Evolutionary conservation across 1,284 basidiomycete species (phyloP), one percentile per base, ranked within the genome.

Genomic region (Sutorius eximius): DNA sequence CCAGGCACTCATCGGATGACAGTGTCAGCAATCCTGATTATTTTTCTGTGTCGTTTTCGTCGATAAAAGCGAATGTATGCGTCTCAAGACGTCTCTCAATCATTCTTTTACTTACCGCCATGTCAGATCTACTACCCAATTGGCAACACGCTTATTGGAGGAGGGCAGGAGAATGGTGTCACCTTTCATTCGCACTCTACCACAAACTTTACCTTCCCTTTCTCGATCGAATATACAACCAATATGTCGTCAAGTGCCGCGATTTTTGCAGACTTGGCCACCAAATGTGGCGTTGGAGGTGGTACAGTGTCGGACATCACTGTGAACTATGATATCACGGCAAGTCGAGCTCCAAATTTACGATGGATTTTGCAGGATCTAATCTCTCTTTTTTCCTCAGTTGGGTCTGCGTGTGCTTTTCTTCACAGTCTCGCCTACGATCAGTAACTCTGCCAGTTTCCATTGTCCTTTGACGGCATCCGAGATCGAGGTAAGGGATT

Each of bases 21-120:
- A 93, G 90, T 46, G 89, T 94, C 55, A 74, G 77, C 62, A 95
- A 95, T 68, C 93, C 92, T 33, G 94, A 95, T 69, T 94, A 86
- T 76, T 94, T 95, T 71, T 73, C 80, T 13, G 87, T 90, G 22
- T 77, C 81, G 49, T 84, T 95, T 70, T 81, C 82, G 54, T 77
- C 82, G 53, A 85, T 95, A 63, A 77, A 80, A 41, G 89, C 87
- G 6, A 74, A 86, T 46, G 85, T 88, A 58, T 38, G 66, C 58
- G 18, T 34, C 22, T 22, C 41, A 29, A 18, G 22, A 36, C 5
- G 33, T 51, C 12, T 45, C n/a, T 15, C 40, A 37, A n/a, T 15
- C 40, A 37, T 29, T 20, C 27, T 44, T 45, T 59, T 47, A 41
- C 56, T 53, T 49, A 59, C 53, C 7, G 29, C n/a, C 18, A 16